Base-by-base conservation (phyloP, 2,329 filamentous ascomycete species). In the Trichophyton benhamiae region DNA sequence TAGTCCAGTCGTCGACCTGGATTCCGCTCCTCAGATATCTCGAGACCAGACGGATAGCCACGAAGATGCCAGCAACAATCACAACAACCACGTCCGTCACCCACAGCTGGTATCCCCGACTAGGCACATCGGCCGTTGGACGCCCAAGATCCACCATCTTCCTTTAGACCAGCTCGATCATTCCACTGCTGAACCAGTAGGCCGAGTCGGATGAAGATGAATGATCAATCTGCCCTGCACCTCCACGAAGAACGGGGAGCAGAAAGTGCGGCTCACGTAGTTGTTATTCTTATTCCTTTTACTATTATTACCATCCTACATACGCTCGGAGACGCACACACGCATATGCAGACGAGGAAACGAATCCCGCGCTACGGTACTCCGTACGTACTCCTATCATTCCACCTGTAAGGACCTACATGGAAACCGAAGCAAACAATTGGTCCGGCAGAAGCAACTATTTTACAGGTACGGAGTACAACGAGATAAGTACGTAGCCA, bases 11-110 rank as follows among this genome's bases (percentile, higher is more conserved):
- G 55, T 63, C 62, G 3, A 55, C 38, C 57, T 53, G 44, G 27
- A 63, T 48, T n/a, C 57, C 38, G 20, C 60, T 57, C n/a, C 62
- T 38, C n/a, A 59, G 57, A 58, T 57, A 63, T 52, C 62, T 63
- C 20, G 59, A 60, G n/a, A 57, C 55, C 44, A 63, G 44, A 22
- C 62, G 53, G 27, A 63, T 41, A n/a, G 22, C 57, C 6, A 63
- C 62, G n/a, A 63, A 61, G 49, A 63, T 8, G 1, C 59, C 62
- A 22, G 62, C 46, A 22, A 63, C 38, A 17, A 61, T 44, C 20
- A 61, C 38, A 48, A 63, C 61, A 7, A 60, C 57, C 1, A 48
- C 44, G 9, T 53, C 25, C 8, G 61, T 46, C 13, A 61, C 36
- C 9, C 30, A 61, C 8, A 61, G 22, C 36, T 58, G 52, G 17